Conservation (phyloP, 495 filamentous ascomycete genomes). For the Talaromyces wortmannii region DNA sequence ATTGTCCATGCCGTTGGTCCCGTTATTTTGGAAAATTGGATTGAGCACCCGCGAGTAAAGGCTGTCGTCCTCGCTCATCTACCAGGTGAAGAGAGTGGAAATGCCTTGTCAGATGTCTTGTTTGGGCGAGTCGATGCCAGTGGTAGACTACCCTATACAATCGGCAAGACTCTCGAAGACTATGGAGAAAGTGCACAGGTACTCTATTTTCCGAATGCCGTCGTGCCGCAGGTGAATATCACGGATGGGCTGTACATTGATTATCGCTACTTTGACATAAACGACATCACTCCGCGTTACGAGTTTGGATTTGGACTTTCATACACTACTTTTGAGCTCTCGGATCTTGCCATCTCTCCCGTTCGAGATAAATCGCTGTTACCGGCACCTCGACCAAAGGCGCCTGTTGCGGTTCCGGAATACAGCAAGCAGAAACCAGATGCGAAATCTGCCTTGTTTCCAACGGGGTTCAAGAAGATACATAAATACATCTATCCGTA, state of each 20-base stretch:
- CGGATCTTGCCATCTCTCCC: conserved; percentile 45
- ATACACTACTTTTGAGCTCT: conserved; percentile 76
- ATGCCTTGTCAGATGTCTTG: conserved; percentile 75
- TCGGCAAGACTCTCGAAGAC: conserved; percentile 72
- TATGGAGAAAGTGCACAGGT: conserved; percentile 77
- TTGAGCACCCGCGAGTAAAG: conserved; percentile 70
- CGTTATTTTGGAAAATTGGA: conserved; percentile 77
- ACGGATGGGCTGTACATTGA: conserved; percentile 80
- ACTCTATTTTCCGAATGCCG: conserved; percentile 63
- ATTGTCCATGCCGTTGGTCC: conserved; percentile 90
- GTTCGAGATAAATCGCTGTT: conserved; percentile 52
- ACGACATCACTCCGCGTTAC: conserved; percentile 57
- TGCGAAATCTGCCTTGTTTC: conserved; percentile 56
- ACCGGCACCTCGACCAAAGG: conserved; percentile 50
- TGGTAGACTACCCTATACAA: conserved; percentile 84
- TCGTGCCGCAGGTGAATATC: conserved; percentile 80
- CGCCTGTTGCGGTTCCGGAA: conserved; percentile 50
- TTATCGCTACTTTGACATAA: conserved; percentile 84
- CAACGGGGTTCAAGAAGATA: conserved; percentile 57
- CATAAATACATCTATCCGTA: conserved; percentile 89
- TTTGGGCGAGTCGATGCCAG: conserved; percentile 83
- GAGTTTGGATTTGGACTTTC: conserved; percentile 76
- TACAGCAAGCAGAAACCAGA: conserved; percentile 53
- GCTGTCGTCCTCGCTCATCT: conserved; percentile 82
- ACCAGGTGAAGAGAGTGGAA: conserved; percentile 85